Conservation (phyloP, 106 monocot species). For the Alisma plantagoaquatica region DNA sequence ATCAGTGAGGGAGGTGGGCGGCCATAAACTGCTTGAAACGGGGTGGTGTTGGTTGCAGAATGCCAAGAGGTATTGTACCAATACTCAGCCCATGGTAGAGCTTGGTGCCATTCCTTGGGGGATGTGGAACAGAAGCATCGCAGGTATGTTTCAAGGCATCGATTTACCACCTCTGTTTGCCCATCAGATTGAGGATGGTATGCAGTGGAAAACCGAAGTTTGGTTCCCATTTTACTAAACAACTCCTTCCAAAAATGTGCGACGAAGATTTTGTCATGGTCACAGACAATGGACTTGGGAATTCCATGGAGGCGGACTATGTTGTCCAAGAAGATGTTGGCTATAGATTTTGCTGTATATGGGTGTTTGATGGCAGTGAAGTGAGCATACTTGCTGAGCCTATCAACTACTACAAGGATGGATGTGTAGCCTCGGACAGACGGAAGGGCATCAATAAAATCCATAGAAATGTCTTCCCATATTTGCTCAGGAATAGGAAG, state of each 20-base stretch:
- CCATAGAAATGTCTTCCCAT: constrained; percentile 14
- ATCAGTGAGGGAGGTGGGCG: no score
- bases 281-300: constrained; percentile 6
- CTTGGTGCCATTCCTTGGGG: no score
- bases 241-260: constrained; percentile 14
- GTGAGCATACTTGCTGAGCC: constrained; percentile 8
- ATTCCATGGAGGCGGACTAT: constrained; percentile 15
- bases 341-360: constrained; percentile 2
- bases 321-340: constrained; percentile 1
- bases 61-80: no score
- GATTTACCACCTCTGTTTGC: constrained; percentile 3
- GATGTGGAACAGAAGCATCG: background rate
- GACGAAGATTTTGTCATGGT: constrained; percentile 3
- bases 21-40: no score
- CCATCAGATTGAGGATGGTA: constrained; percentile 14
- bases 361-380: constrained; percentile 4
- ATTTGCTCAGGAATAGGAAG: constrained; percentile 5
- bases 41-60: no score
- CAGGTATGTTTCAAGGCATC: background rate
- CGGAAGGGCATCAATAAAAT: constrained; percentile 17
- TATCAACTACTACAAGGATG: constrained; percentile 15
- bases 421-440: background rate
- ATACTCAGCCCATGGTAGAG: no score
- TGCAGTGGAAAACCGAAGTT: background rate
- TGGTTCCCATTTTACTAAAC: background rate